A percentile compares a stretch with the other conserved stretches of the same genome.
phyloP scores from a whole-genome alignment of 495 filamentous ascomycete species.

The Rhypophila decipiens region DNA sequence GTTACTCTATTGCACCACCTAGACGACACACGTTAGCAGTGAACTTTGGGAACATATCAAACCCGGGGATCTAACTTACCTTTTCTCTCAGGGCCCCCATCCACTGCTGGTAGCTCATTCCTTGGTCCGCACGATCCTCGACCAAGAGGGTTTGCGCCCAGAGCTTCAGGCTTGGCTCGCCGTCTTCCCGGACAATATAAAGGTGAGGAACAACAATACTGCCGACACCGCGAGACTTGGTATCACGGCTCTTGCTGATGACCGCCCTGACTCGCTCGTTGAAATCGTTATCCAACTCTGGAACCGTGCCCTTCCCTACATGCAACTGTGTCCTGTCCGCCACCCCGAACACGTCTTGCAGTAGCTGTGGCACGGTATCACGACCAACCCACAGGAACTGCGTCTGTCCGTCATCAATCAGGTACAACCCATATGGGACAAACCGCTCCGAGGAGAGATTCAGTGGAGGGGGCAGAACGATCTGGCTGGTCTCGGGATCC shows the following conservation, averaged over 20 bases:
- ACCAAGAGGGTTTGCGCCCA: constrained; percentile 96
- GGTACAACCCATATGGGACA: constrained; percentile 90
- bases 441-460: constrained; percentile 85
- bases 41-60: neutral
- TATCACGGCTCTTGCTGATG: constrained; percentile 83
- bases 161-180: constrained; percentile 87
- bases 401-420: constrained; percentile 95
- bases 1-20: constrained; percentile 38
- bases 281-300: constrained; percentile 90
- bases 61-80: constrained; percentile 51
- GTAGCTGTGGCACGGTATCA: constrained; percentile 83
- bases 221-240: constrained; percentile 75
- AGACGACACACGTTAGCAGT: constrained; percentile 9
- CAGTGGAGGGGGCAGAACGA: constrained; percentile 72
- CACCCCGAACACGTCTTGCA: constrained; percentile 84
- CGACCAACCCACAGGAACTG: constrained; percentile 97
- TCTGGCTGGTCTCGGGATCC: constrained; percentile 78
- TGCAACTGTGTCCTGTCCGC: constrained; percentile 72
- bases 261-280: constrained; percentile 88
- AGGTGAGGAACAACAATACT: constrained; percentile 88
- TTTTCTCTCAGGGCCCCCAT: constrained; percentile 91
- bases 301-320: constrained; percentile 82
- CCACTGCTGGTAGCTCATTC: constrained; percentile 87
- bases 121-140: constrained; percentile 91
- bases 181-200: constrained; percentile 91